Evolutionary conservation across 257 asterid species (phyloP), one percentile per base, ranked within the genome.

Genomic region (Coffea canephora): DNA sequence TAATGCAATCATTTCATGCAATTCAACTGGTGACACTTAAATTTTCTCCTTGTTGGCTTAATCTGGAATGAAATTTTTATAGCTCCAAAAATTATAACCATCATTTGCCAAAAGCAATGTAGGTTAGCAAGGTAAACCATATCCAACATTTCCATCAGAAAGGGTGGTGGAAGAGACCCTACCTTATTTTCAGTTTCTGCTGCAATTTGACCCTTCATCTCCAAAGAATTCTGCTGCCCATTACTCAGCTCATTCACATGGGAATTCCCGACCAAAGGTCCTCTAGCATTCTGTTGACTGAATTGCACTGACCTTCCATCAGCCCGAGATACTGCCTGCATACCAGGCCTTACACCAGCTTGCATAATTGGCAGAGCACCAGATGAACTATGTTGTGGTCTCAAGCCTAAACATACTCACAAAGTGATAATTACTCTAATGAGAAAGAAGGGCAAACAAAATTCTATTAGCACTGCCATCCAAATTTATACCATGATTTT

Each of bases 271-370:
- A 78, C 52, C 71, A 85, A 77, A 45, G 84, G 87, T 36, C 88
- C 91, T 81, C 87, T 76, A 7, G 87, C 82, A 79, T 75, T 88
- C 77, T 84, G 87, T 86, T 89, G 92, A 93, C 82, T 89, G 79
- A 87, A 84, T 82, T 89, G 96, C 90, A 82, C 73, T 25, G 90
- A 80, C 34, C 18, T 61, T 54, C 91, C 90, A 87, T 88, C 97
- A 80, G 91, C 77, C 79, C 88, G 96, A 84, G 91, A 77, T 71
- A 81, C 50, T 21, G 91, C 84, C 80, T 83, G 96, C 85, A 82
- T 70, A n/a, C 94, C 93, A 77, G 98, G 95, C 85, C 95, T 89
- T 84, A 84, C 82, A 80, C 95, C 96, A 82, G 90, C 82, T 80
- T 90, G 88, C 72, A 89, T 61, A 57, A 77, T 71, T 27, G 88